Percentiles rank a stretch among this genome's conserved stretches.
These are phyloP conservation scores for Leccinum subtestaceum DNA, from an alignment of 768 basidiomycete genomes.

Conservation along the genomic window DNA sequence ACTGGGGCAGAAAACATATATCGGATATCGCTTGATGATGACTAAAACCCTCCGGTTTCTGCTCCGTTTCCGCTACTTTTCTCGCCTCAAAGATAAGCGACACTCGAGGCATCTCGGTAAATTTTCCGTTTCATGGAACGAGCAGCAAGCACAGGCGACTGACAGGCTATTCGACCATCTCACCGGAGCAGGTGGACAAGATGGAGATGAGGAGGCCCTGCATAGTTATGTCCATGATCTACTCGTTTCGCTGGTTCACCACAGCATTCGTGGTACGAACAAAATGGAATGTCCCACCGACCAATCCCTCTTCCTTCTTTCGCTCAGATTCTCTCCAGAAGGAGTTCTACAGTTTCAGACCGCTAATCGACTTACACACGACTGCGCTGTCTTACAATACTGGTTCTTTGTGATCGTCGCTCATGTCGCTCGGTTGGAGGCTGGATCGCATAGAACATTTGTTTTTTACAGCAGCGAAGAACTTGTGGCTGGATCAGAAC, in stretches of 20 bases:
- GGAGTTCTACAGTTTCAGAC: neutral
- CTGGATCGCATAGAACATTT: neutral
- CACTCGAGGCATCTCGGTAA: neutral
- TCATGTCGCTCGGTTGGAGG: neutral
- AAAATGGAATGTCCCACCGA: conserved; percentile 6
- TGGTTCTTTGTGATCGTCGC: neutral
- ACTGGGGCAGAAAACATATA: neutral
- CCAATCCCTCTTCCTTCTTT: neutral
- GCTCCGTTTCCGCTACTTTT: neutral
- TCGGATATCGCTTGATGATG: neutral
- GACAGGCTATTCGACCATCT: neutral
- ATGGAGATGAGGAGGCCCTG: neutral
- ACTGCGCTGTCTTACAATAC: neutral
- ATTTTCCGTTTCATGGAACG: neutral
- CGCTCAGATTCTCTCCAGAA: neutral
- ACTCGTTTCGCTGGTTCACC: neutral
- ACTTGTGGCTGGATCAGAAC: neutral
- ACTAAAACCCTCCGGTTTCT: neutral
- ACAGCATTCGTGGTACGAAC: neutral
- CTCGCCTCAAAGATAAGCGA: neutral
- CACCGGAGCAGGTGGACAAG: neutral
- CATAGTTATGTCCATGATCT: neutral
- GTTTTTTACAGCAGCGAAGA: neutral
- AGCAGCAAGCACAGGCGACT: neutral
- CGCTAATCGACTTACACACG: neutral